Conservation (phyloP, 352 stramenopile genomes). For the Globisporangium paddicum region DNA sequence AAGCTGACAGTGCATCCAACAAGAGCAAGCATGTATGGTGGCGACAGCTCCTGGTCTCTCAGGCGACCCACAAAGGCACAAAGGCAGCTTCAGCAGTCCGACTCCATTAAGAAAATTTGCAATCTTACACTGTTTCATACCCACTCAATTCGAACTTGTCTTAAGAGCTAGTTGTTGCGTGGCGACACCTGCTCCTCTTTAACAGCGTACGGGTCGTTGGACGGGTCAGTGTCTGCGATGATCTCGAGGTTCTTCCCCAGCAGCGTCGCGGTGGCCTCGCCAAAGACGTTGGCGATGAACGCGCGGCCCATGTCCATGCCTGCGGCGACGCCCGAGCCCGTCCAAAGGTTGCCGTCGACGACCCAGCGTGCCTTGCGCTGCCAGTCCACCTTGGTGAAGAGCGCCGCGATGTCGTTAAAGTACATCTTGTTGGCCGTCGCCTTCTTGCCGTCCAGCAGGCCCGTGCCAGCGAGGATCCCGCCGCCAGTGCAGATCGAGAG, state of each 20-base stretch:
- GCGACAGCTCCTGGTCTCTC: too few relatives aligned
- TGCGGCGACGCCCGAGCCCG: slow-evolving; percentile 17
- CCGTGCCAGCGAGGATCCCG: slow-evolving; percentile 6
- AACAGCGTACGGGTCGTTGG: slow-evolving; percentile 41
- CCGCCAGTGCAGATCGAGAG: slow-evolving; percentile 13
- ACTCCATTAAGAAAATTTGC: too few relatives aligned
- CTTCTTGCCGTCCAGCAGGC: slow-evolving; percentile 12
- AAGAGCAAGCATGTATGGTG: too few relatives aligned
- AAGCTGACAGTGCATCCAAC: too few relatives aligned
- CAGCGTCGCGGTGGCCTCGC: slow-evolving; percentile 17
- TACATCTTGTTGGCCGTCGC: slow-evolving; percentile 15
- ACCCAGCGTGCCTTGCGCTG: neutral
- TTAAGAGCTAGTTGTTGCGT: too few relatives aligned
- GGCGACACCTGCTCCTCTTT: too few relatives aligned
- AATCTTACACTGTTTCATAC: too few relatives aligned
- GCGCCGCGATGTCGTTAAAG: slow-evolving; percentile 2
- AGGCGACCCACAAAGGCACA: too few relatives aligned
- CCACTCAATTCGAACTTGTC: too few relatives aligned
- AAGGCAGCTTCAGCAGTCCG: neutral
- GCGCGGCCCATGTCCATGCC: slow-evolving; percentile 60
- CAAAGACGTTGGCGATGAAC: slow-evolving; percentile 32
- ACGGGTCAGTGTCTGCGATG: slow-evolving; percentile 25
- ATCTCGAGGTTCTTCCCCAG: slow-evolving; percentile 41
- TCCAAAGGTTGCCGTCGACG: slow-evolving; percentile 21
- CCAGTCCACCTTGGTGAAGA: slow-evolving; percentile 9